Base-by-base conservation (phyloP, 2,329 filamentous ascomycete genomes). In the Microsporum ferrugineum region DNA sequence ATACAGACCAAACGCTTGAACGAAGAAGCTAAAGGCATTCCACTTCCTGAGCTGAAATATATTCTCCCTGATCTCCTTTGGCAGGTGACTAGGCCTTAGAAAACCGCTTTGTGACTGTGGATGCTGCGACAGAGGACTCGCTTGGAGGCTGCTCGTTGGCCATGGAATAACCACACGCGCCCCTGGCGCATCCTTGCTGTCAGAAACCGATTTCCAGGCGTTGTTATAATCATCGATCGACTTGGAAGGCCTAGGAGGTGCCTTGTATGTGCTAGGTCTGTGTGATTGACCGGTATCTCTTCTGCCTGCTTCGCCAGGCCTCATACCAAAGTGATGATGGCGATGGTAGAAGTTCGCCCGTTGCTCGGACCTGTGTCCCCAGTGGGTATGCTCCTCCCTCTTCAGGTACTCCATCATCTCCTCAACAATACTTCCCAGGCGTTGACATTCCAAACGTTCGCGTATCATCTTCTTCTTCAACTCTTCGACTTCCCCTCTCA, bases 1-100 rank as follows among this genome's bases (percentile, higher is more conserved):
- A 34, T 43, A 14, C 8, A 65, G 55, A 8, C 60, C 61, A 57
- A 61, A 66, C 5, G 60, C 55, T 23, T 53, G 29, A 8, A 63
- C 33, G 41, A 63, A 65, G 55, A 66, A 66, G 12, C 38, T 59
- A 39, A 65, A 66, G 23, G 59, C 62, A 23, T 65, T 66, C 64
- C 64, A 66, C 58, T 61, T 59, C 58, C 60, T 63, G 23, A 64
- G 62, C 5, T 63, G 38, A 53, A 61, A 64, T 39, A 47, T 33
- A 36, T 56, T 31, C 3, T 61, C 31, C 0, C 31, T 53, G 41
- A 63, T 62, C 38, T 62, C 34, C 5, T 17, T 23, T n/a, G 61
- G 59, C 43, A 64, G 29, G 8, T n/a, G 58, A n/a, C 17, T 17
- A 31, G 38, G n/a, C 33, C 59, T 29, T 58, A 34, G 5, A 34